Conservation (phyloP, 2,329 filamentous ascomycete species). For the Fusarium robinianum region DNA sequence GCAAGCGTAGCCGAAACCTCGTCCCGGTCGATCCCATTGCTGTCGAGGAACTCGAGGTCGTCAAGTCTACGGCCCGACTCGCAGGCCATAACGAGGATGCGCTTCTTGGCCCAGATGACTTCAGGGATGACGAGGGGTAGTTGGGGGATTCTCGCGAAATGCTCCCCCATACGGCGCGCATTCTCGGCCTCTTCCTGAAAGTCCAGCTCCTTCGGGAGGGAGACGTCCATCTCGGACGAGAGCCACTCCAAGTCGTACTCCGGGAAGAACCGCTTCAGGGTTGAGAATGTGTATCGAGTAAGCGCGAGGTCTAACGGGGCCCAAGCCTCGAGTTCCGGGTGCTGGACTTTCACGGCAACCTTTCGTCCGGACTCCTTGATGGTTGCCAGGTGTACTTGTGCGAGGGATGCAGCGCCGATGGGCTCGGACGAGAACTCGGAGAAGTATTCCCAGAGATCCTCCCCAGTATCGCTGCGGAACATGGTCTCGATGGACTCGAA, state of each 20-base stretch:
- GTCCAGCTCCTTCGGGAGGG: slow-evolving; percentile 88
- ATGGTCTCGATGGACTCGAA: slow-evolving; percentile 84
- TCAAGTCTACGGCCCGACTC: slow-evolving; percentile 86
- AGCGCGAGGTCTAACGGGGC: slow-evolving; percentile 83
- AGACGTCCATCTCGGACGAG: slow-evolving; percentile 88
- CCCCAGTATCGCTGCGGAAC: slow-evolving; percentile 83
- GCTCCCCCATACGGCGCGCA: slow-evolving; percentile 74
- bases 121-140: slow-evolving; percentile 87
- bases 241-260: slow-evolving; percentile 98
- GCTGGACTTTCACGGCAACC: slow-evolving; percentile 96
- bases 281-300: slow-evolving; percentile 87
- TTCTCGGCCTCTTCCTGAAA: slow-evolving; percentile 87
- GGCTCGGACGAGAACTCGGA: slow-evolving; percentile 79
- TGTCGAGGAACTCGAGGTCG: slow-evolving; percentile 84
- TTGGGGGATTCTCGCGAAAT: slow-evolving; percentile 75
- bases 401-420: slow-evolving; percentile 90
- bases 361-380: slow-evolving; percentile 80
- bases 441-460: slow-evolving; percentile 79
- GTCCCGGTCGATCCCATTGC: slow-evolving; percentile 86
- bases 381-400: slow-evolving; percentile 89
- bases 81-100: slow-evolving; percentile 95
- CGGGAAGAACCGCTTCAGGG: slow-evolving; percentile 89
- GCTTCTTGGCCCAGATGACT: slow-evolving; percentile 84
- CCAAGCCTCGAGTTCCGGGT: slow-evolving; percentile 88
- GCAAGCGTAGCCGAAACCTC: slow-evolving; percentile 92